A percentile compares a stretch with the other conserved stretches of the same genome.
These are phyloP conservation scores for Solanum phureja DNA, from an alignment of 257 asterid genomes.

Conservation along the genomic window DNA sequence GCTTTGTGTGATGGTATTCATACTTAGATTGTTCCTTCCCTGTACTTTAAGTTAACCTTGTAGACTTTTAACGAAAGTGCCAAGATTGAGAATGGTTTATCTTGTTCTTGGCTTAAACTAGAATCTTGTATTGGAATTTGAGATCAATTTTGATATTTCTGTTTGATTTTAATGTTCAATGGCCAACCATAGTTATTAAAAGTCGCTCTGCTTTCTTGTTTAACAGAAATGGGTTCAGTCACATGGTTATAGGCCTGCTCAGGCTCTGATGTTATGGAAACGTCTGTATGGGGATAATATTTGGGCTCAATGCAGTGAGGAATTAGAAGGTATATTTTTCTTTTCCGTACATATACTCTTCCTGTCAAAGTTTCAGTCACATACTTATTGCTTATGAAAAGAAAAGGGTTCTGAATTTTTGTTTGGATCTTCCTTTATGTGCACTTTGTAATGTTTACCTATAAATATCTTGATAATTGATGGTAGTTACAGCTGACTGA, in stretches of 20 bases:
- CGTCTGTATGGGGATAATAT: slow-evolving; percentile 64
- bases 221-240: slow-evolving; percentile 83
- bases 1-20: background rate
- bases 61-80: background rate
- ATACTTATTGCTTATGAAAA: background rate
- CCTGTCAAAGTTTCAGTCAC: too few relatives aligned
- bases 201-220: slow-evolving; percentile 3
- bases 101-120: background rate
- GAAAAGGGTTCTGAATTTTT: background rate
- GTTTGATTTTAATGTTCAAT: background rate
- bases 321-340: slow-evolving; percentile 51
- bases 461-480: background rate
- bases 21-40: background rate
- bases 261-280: slow-evolving; percentile 96
- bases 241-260: slow-evolving; percentile 77
- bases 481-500: background rate
- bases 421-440: background rate
- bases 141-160: background rate
- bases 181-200: background rate
- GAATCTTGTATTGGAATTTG: background rate
- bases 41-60: background rate
- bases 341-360: background rate
- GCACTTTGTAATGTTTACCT: background rate
- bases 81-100: background rate
- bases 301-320: slow-evolving; percentile 67